A percentile compares a stretch with the other conserved stretches of the same genome.
Conservation (phyloP, 345 rosid species). For the Chamaenerion angustifolium region DNA sequence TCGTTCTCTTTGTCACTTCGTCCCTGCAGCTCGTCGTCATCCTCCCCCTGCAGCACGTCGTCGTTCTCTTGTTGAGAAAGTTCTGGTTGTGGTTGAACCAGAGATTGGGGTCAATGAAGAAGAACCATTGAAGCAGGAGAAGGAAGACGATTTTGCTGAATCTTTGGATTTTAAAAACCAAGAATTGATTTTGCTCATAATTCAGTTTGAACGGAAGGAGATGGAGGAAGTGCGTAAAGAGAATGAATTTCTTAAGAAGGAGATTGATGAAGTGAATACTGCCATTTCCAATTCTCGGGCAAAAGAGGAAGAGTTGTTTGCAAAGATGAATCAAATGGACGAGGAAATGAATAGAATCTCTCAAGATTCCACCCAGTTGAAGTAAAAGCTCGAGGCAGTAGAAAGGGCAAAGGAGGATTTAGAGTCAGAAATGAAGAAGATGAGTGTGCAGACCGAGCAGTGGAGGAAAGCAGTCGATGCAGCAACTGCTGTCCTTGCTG, state of each 20-base stretch:
- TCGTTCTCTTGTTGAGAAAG: constrained; percentile 27
- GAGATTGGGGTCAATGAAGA: too few relatives aligned
- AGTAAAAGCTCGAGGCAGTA: constrained; percentile 34
- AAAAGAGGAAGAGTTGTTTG: constrained; percentile 35
- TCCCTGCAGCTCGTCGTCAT: too few relatives aligned
- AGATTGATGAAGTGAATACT: constrained; percentile 29
- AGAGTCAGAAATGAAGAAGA: constrained; percentile 73
- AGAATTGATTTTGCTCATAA: constrained; percentile 41
- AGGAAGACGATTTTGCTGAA: constrained; percentile 12
- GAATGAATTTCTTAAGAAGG: constrained; percentile 44
- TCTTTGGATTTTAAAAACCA: constrained; percentile 27
- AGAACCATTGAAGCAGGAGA: constrained; percentile 24
- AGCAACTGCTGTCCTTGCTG: constrained; percentile 78
- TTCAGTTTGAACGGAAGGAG: constrained; percentile 45
- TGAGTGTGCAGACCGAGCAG: constrained; percentile 82
- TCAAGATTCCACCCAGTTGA: constrained; percentile 25
- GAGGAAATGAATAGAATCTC: constrained; percentile 54
- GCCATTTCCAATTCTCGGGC: constrained; percentile 23
- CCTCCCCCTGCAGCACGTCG: too few relatives aligned
- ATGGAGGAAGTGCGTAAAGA: constrained; percentile 26
- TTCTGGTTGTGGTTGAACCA: constrained; percentile 20
- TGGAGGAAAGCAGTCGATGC: constrained; percentile 97
- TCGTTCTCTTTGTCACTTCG: too few relatives aligned
- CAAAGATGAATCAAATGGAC: constrained; percentile 27
- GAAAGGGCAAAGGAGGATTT: constrained; percentile 45